Evolutionary conservation across 768 basidiomycete species (phyloP), one percentile per base, ranked within the genome.

Genomic region (Fistulinella prunicolor): DNA sequence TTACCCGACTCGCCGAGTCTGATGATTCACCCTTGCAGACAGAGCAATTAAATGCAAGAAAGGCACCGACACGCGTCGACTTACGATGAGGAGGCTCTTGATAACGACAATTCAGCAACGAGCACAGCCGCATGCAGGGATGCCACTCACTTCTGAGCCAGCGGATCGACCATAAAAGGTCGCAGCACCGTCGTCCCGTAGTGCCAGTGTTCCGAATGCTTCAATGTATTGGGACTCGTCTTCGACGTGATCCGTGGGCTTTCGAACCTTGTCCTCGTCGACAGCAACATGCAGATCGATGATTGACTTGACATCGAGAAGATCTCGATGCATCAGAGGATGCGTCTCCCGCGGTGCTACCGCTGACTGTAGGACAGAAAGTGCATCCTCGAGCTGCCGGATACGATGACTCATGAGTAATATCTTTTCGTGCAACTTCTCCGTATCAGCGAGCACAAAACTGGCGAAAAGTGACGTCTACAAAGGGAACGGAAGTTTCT

Each of bases 141-240:
- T 6, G 21, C 37, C 46, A 69, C 81, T 40, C 48, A 85, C 85
- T 73, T 89, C 86, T 42, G 79, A 78, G 8, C 84, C 84, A 24
- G 83, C 84, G 40, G 83, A 83, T n/a, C 81, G 73, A 17, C 84
- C 84, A 58, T 83, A 86, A 54, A 86, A 86, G 3, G 82, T 85
- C 3, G 81, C 76, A 4, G 79, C 82, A 17, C 85, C 85, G 54
- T 85, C 83, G 36, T 85, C 81, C 23, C 80, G 73, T 50, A 86
- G 77, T 0, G 85, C 85, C 16, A 86, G 57, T 0, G 84, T 86
- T 9, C 84, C 84, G 60, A 86, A 85, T 12, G 81, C 73, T 56
- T 86, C 84, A 32, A 86, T 80, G 41, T 77, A 76, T n/a, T 77
- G 73, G 6, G 73, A 73, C 2, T 73, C 73, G 10, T 76, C 75